phyloP scores from a whole-genome alignment of 768 basidiomycete species.

The Gyrodon lividus region DNA sequence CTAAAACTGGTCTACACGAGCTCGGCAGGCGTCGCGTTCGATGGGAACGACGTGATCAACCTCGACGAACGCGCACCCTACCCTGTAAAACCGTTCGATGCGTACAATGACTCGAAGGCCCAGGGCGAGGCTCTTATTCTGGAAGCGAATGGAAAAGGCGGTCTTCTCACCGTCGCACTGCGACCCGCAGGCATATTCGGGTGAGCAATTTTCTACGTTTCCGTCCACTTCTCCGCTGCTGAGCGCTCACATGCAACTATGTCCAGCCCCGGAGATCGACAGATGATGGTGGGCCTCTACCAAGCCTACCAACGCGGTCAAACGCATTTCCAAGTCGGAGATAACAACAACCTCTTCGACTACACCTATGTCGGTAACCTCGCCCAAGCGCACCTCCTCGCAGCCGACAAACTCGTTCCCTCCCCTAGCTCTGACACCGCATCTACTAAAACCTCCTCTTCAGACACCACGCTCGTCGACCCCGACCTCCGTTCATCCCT shows the following conservation, averaged over 20 bases:
- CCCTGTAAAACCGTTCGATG: conserved; percentile 76
- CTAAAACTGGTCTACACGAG: conserved; percentile 92
- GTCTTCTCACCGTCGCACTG: conserved; percentile 84
- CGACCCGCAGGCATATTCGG: conserved; percentile 96
- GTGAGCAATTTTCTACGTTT: conserved; percentile 40
- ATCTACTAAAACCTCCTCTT: conserved; percentile 25
- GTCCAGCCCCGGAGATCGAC: conserved; percentile 84
- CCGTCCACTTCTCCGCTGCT: not conserved
- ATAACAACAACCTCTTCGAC: conserved; percentile 92
- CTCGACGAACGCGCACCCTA: conserved; percentile 84
- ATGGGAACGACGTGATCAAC: conserved; percentile 76
- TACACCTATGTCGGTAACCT: conserved; percentile 97
- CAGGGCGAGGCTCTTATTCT: conserved; percentile 83
- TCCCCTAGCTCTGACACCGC: too few relatives aligned
- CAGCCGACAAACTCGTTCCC: conserved; percentile 79
- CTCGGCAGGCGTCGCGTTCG: conserved; percentile 88
- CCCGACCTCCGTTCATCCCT: conserved; percentile 44
- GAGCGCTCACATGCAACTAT: conserved; percentile 1
- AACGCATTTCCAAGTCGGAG: conserved; percentile 90
- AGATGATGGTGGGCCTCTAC: conserved; percentile 77
- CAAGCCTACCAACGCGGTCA: conserved; percentile 77
- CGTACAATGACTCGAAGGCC: conserved; percentile 93
- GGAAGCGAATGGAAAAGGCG: conserved; percentile 80
- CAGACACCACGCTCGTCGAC: conserved; percentile 39
- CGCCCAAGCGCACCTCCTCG: conserved; percentile 90